Base-by-base conservation (phyloP, 2,329 filamentous ascomycete genomes). In the Penicillium palitans region DNA sequence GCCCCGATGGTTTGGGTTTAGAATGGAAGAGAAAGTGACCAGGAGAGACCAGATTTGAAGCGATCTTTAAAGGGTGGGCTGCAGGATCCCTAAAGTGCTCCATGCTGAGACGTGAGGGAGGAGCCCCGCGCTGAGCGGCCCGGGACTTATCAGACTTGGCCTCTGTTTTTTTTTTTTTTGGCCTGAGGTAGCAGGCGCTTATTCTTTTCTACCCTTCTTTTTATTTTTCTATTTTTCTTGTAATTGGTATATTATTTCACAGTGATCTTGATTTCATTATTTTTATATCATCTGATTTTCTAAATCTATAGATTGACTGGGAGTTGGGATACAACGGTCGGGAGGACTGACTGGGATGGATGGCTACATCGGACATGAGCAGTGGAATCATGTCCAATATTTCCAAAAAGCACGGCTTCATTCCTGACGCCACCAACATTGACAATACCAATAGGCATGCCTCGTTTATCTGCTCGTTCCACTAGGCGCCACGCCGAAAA, bases 401-500 rank as follows among this genome's bases (percentile, higher is more conserved):
- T 63, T 9, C 66, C 69, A 67, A 80, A 79, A 47, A 81, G 73
- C 35, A 69, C 55, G 8, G 74, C 68, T 61, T 81, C 79, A 46
- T 80, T 80, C 27, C 79, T 68, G 7, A 81, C 76, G 6, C 79
- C 79, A 31, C 79, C 79, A 59, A 97, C 82, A 69, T 96, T 98
- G 58, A 97, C 79, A 42, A 97, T 87, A 0, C 88, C 93, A 71
- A 98, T 90, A 17, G 91, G 88, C 85, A 96, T 93, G 0, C 87
- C 87, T 62, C 87, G 83, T 66, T 95, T 90, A 66, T 89, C 88
- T 31, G 93, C 95, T 59, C 88, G 81, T 78, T 92, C 93, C 2
- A 90, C 91, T 55, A 99, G 76, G 58, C 93, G 82, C 92, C 92
- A 99, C 0, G 95, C 95, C 12, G 92, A 96, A 74, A 96, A 98